These are phyloP conservation scores for Agastache rugosa DNA, from an alignment of 257 asterid species.

Conservation along the genomic window DNA sequence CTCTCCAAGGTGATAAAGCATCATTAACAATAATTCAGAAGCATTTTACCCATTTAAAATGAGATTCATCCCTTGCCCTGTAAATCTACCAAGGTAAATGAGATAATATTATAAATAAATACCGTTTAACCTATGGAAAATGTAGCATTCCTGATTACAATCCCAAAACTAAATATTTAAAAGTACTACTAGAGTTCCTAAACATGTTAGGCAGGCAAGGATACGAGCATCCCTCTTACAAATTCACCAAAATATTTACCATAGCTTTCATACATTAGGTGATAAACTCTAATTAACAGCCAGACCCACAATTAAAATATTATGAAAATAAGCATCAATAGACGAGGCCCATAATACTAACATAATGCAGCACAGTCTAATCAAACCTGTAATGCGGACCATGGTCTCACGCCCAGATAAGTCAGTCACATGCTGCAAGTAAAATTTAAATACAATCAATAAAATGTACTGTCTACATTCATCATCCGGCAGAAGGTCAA, in stretches of 20 bases:
- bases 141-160: too few species aligned
- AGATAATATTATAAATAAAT: too few species aligned
- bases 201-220: too few species aligned
- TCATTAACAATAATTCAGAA: constrained; percentile 31
- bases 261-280: too few species aligned
- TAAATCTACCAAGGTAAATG: too few species aligned
- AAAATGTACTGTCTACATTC: too few species aligned
- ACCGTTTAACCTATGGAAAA: too few species aligned
- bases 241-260: too few species aligned
- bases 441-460: not conserved
- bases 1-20: constrained; percentile 31
- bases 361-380: not conserved
- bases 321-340: too few species aligned
- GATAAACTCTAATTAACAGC: not conserved
- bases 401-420: constrained; percentile 90
- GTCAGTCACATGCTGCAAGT: constrained; percentile 88
- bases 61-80: constrained; percentile 35
- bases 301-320: not conserved
- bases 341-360: not conserved
- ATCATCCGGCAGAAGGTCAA: not conserved
- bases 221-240: too few species aligned
- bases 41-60: constrained; percentile 35
- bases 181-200: too few species aligned
- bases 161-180: too few species aligned
- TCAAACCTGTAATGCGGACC: constrained; percentile 86